Evolutionary conservation across 2,329 filamentous ascomycete genomes (phyloP).

Genomic region (Xylariaceae sp.): DNA sequence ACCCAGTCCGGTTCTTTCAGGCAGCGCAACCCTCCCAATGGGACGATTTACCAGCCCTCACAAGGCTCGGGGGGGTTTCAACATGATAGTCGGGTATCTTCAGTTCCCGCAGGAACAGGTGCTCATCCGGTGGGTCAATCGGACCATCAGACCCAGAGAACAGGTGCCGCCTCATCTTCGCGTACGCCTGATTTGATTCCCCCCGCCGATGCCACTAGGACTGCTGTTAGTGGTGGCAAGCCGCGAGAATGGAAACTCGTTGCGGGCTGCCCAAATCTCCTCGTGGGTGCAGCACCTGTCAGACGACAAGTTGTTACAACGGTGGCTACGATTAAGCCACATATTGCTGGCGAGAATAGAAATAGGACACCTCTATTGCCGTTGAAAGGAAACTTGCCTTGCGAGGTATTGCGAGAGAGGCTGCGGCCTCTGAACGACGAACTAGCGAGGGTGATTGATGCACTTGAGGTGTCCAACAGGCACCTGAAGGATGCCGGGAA

Average conservation of each 20-base stretch:
- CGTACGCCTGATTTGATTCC: not conserved
- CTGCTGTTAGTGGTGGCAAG: not conserved
- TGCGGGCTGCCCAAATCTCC: constrained; percentile 15
- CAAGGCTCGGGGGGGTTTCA: too few species aligned
- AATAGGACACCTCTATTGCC: constrained; percentile 13
- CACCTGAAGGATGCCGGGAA: not conserved
- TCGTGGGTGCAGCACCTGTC: constrained; percentile 6
- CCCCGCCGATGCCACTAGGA: not conserved
- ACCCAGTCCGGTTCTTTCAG: constrained; percentile 10
- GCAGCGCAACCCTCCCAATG: constrained; percentile 2
- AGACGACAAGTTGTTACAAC: constrained; percentile 11
- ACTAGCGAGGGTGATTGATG: constrained; percentile 4
- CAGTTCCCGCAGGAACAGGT: too few species aligned
- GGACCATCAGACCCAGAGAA: too few species aligned
- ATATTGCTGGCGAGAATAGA: constrained; percentile 16
- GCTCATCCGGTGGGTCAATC: too few species aligned
- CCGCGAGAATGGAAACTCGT: constrained; percentile 10
- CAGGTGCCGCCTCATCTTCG: too few species aligned
- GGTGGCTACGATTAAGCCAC: constrained; percentile 11
- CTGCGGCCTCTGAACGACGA: constrained; percentile 14
- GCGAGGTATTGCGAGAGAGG: constrained; percentile 15
- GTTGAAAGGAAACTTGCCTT: constrained; percentile 9
- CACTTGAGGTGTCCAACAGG: constrained; percentile 3
- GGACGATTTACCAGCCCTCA: constrained; percentile 4
- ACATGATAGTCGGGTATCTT: too few species aligned